phyloP scores from a whole-genome alignment of 768 basidiomycete species.

The Trametes gibbosa region DNA sequence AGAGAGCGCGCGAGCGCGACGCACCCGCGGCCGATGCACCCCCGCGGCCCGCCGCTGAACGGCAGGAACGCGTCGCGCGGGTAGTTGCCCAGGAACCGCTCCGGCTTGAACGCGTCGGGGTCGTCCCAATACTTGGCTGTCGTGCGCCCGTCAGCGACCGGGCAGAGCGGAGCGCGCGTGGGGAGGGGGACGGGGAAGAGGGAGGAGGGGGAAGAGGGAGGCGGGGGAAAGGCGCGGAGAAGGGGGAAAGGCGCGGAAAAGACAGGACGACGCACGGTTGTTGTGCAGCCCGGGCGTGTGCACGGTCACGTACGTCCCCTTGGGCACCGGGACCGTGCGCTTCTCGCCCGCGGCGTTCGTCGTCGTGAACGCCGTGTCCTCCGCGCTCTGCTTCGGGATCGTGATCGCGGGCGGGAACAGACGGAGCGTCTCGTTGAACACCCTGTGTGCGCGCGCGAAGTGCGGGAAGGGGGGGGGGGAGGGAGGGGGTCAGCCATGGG shows the following conservation, averaged over 20 bases:
- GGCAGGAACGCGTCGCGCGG: slow-evolving; percentile 53
- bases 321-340: slow-evolving; percentile 26
- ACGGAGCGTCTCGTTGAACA: slow-evolving; percentile 35
- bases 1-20: slow-evolving; percentile 39
- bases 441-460: slow-evolving; percentile 11
- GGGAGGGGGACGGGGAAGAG: neutral
- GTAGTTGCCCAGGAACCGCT: slow-evolving; percentile 52
- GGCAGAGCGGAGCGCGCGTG: neutral
- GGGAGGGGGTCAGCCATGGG: too few relatives aligned
- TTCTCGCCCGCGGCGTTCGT: slow-evolving; percentile 28
- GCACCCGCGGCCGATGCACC: slow-evolving; percentile 47
- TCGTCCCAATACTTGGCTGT: slow-evolving; percentile 39
- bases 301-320: slow-evolving; percentile 27
- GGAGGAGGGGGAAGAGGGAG: neutral
- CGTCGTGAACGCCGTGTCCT: slow-evolving; percentile 29
- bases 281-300: slow-evolving; percentile 33
- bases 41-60: slow-evolving; percentile 47
- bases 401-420: slow-evolving; percentile 31
- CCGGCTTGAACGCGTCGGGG: slow-evolving; percentile 36
- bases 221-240: neutral
- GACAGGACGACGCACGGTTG: slow-evolving; percentile 30
- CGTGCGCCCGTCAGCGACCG: neutral
- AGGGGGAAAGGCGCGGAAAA: neutral
- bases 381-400: slow-evolving; percentile 29
- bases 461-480: neutral